These are phyloP conservation scores for Pyricularia sp. DNA, from an alignment of 2,329 filamentous ascomycete species.

Conservation along the genomic window DNA sequence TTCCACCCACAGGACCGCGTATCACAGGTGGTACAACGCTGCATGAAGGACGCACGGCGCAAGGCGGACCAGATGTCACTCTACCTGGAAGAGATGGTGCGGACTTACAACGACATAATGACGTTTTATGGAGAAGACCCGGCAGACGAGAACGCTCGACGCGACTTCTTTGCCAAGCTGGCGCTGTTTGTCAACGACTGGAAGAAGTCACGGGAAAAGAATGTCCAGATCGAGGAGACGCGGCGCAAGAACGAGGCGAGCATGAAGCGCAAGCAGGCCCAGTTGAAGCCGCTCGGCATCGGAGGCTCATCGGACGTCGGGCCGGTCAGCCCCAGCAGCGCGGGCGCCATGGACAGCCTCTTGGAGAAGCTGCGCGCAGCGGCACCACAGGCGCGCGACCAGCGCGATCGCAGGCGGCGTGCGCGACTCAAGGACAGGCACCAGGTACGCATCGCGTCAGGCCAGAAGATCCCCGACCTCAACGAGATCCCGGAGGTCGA, in stretches of 20 bases:
- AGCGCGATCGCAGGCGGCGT: constrained; percentile 77
- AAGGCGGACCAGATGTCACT: constrained; percentile 95
- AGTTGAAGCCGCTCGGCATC: constrained; percentile 40
- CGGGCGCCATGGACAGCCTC: constrained; percentile 91
- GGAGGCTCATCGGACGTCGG: constrained; percentile 31
- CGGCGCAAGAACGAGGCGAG: constrained; percentile 80
- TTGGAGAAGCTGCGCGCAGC: constrained; percentile 92
- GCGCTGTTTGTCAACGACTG: constrained; percentile 85
- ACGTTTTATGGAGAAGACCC: constrained; percentile 93
- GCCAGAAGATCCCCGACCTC: constrained; percentile 75
- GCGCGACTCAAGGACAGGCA: constrained; percentile 85
- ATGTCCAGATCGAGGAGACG: constrained; percentile 70
- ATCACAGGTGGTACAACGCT: constrained; percentile 78
- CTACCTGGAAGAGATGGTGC: constrained; percentile 86
- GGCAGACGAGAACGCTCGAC: constrained; percentile 79
- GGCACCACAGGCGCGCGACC: constrained; percentile 80
- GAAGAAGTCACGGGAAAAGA: constrained; percentile 96
- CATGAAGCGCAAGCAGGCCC: constrained; percentile 82
- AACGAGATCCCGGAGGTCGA: constrained; percentile 52
- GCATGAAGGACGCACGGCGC: constrained; percentile 91
- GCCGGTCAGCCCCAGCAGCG: constrained; percentile 59
- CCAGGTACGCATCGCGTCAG: constrained; percentile 80
- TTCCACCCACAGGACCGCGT: constrained; percentile 98
- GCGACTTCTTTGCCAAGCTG: constrained; percentile 93
- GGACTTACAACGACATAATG: constrained; percentile 92